Evolutionary conservation across 2,329 filamentous ascomycete species (phyloP).

Genomic region (Alternaria sp.): DNA sequence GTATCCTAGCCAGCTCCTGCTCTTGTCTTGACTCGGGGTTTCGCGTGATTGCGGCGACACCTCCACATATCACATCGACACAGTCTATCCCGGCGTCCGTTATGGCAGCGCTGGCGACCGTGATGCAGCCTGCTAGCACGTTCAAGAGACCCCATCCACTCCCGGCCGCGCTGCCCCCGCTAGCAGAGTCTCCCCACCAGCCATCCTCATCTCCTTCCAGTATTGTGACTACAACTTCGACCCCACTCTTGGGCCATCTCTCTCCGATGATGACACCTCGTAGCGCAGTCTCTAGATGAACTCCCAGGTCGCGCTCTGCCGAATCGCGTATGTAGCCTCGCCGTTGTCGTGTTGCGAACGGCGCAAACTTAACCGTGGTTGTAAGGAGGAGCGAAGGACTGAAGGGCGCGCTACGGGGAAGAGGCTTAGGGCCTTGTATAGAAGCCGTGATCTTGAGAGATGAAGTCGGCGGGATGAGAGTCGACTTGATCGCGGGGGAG

Average conservation of each 20-base stretch:
- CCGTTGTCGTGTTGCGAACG: conserved; percentile 84
- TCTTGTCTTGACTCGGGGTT: conserved; percentile 30
- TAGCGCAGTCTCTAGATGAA: conserved; percentile 89
- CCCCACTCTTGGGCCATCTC: conserved; percentile 96
- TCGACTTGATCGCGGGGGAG: conserved; percentile 43
- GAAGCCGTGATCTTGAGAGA: conserved; percentile 92
- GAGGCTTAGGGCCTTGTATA: conserved; percentile 88
- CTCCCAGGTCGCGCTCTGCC: conserved; percentile 85
- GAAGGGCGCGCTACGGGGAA: conserved; percentile 89
- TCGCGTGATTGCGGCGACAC: conserved; percentile 80
- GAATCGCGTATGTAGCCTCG: conserved; percentile 86
- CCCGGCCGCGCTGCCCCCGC: conserved; percentile 57
- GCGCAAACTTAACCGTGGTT: conserved; percentile 94
- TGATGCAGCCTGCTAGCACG: conserved; percentile 89
- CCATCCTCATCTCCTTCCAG: conserved; percentile 89
- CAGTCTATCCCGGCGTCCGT: conserved; percentile 96
- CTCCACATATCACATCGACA: conserved; percentile 86
- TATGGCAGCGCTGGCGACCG: conserved; percentile 89
- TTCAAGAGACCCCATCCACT: conserved; percentile 88
- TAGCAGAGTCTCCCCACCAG: conserved; percentile 63
- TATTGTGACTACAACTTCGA: conserved; percentile 93
- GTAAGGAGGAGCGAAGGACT: conserved; percentile 90
- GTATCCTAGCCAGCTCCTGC: conserved; percentile 60
- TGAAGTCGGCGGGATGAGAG: conserved; percentile 62
- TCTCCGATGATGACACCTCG: conserved; percentile 90